Evolutionary conservation across 495 filamentous ascomycete genomes (phyloP).

Genomic region (Cudoniella acicularis): DNA sequence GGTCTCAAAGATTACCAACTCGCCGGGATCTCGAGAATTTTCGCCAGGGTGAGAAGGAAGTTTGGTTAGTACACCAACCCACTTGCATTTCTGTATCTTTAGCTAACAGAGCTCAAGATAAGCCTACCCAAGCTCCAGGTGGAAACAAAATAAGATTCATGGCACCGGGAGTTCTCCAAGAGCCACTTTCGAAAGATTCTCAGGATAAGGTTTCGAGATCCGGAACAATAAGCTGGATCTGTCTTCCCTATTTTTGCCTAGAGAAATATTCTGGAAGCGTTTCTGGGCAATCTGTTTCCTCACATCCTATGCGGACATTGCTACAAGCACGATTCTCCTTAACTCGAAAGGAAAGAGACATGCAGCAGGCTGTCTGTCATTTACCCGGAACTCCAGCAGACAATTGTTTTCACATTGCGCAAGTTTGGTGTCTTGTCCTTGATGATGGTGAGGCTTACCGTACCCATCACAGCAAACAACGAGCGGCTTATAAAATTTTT

Average conservation of each 20-base stretch:
- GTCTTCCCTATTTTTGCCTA: conserved; percentile 37
- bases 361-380: conserved; percentile 37
- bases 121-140: conserved; percentile 25
- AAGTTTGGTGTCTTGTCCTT: conserved; percentile 36
- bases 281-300: conserved; percentile 20
- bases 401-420: conserved; percentile 37
- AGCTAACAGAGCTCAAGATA: conserved; percentile 23
- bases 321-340: conserved; percentile 33
- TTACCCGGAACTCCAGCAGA: conserved; percentile 21
- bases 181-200: conserved; percentile 21
- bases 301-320: conserved; percentile 33
- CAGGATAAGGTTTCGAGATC: conserved; percentile 17
- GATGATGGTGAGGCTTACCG: conserved; percentile 28
- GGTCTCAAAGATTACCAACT: conserved; percentile 24
- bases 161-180: conserved; percentile 28
- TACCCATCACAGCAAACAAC: not conserved
- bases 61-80: not conserved
- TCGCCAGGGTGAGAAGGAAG: conserved; percentile 20
- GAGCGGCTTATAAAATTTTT: not conserved
- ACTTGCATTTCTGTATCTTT: not conserved
- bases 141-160: conserved; percentile 26
- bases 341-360: conserved; percentile 30
- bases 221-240: conserved; percentile 31
- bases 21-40: conserved; percentile 23
- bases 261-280: conserved; percentile 31